phyloP scores from a whole-genome alignment of 2,329 filamentous ascomycete genomes.

The Venturia carpophila region DNA sequence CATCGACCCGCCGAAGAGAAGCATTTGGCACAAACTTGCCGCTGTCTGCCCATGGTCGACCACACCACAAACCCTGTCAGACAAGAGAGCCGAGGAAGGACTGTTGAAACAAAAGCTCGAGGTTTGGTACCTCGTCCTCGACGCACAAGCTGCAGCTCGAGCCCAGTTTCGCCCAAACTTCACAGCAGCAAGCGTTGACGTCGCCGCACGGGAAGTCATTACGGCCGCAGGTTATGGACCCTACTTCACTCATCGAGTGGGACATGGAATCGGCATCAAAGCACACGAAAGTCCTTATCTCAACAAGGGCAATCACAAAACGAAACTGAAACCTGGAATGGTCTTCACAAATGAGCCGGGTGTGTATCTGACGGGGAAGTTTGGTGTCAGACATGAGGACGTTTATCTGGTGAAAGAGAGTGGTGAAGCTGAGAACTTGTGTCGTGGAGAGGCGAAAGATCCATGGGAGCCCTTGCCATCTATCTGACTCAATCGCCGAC shows the following conservation, averaged over 20 bases:
- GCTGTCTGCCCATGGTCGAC: slow-evolving; percentile 14
- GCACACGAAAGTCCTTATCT: slow-evolving; percentile 58
- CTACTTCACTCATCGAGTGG: slow-evolving; percentile 54
- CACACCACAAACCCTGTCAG: slow-evolving; percentile 14
- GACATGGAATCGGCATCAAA: slow-evolving; percentile 59
- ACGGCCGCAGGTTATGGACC: slow-evolving; percentile 50
- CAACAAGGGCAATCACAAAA: slow-evolving; percentile 51
- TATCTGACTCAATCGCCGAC: not conserved
- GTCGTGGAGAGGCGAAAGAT: slow-evolving; percentile 43
- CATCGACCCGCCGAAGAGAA: slow-evolving; percentile 24
- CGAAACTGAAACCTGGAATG: slow-evolving; percentile 48
- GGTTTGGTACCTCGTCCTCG: slow-evolving; percentile 54
- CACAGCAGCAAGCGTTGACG: slow-evolving; percentile 53
- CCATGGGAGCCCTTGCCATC: slow-evolving; percentile 44
- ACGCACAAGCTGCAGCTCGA: slow-evolving; percentile 50
- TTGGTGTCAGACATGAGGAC: slow-evolving; percentile 57
- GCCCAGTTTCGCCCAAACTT: slow-evolving; percentile 38
- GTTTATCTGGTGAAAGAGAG: slow-evolving; percentile 49
- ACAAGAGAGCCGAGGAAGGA: slow-evolving; percentile 21
- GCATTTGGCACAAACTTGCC: not conserved
- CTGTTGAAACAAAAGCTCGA: slow-evolving; percentile 42
- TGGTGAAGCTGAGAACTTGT: slow-evolving; percentile 49
- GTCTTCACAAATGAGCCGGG: slow-evolving; percentile 57
- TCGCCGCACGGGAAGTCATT: slow-evolving; percentile 52
- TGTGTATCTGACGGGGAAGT: slow-evolving; percentile 51